Conservation (phyloP, 495 filamentous ascomycete genomes). For the Penicillium cosmopolitanum region DNA sequence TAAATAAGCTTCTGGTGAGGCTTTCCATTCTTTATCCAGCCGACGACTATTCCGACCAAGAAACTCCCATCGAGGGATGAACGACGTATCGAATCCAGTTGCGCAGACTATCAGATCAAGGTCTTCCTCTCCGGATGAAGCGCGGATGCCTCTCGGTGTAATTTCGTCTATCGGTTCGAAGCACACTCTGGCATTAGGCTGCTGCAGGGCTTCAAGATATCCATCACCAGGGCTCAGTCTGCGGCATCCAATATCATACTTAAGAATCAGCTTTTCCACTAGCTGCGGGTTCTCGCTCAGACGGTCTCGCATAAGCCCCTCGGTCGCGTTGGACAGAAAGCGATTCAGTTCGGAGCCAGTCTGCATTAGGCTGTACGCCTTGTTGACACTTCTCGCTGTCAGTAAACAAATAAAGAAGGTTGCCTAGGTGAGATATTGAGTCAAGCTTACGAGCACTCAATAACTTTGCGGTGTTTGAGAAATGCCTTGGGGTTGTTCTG, state of each 20-base stretch:
- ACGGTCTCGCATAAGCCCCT: conserved; percentile 36
- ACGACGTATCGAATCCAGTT: conserved; percentile 54
- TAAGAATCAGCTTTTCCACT: conserved; percentile 45
- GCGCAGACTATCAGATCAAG: conserved; percentile 52
- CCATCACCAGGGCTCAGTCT: conserved; percentile 44
- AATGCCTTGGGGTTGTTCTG: conserved; percentile 11
- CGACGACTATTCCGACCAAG: conserved; percentile 39
- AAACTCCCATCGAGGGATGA: conserved; percentile 38
- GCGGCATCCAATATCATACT: conserved; percentile 46
- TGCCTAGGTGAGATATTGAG: not conserved
- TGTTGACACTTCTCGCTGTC: conserved; percentile 4
- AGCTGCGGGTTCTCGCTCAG: conserved; percentile 36
- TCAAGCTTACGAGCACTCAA: conserved; percentile 18
- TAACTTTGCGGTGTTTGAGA: conserved; percentile 18
- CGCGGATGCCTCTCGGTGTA: conserved; percentile 45
- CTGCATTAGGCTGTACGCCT: conserved; percentile 17
- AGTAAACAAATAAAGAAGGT: not conserved
- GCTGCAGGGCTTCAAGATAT: conserved; percentile 41
- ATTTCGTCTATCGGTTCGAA: conserved; percentile 31
- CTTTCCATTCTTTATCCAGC: conserved; percentile 35
- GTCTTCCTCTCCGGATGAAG: conserved; percentile 43
- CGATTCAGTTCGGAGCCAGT: conserved; percentile 12
- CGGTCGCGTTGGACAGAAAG: not conserved
- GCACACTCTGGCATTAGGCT: conserved; percentile 30
- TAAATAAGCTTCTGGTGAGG: conserved; percentile 33